Conservation (phyloP, 2,329 filamentous ascomycete genomes). For the Aspergillus fructus region DNA sequence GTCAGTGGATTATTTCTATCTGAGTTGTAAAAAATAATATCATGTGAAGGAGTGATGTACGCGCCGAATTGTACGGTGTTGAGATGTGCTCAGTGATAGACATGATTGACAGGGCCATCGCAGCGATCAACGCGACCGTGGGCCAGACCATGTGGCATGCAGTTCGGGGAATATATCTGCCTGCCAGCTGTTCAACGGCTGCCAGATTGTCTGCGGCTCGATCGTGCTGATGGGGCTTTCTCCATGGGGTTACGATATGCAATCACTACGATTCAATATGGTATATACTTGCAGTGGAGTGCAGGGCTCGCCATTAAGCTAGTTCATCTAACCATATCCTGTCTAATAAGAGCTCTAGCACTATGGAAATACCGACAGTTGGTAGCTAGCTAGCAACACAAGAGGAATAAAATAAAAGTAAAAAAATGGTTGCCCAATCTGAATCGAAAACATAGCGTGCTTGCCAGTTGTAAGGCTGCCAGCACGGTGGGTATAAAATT, state of each 20-base stretch:
- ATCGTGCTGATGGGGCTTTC: not conserved
- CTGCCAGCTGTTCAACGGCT: not conserved
- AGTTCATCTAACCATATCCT: not conserved
- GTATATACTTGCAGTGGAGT: too few species aligned
- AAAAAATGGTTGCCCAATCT: not conserved
- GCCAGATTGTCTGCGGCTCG: not conserved
- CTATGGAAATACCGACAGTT: not conserved
- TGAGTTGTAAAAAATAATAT: too few species aligned
- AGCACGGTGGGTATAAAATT: slow-evolving; percentile 39
- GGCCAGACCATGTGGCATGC: not conserved
- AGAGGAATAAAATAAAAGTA: not conserved
- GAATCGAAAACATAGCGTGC: not conserved
- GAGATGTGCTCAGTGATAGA: too few species aligned
- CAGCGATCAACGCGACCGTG: too few species aligned
- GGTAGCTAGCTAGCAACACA: not conserved
- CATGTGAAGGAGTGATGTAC: too few species aligned
- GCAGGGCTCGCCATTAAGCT: not conserved
- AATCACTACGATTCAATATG: not conserved
- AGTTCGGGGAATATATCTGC: not conserved
- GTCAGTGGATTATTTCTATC: too few species aligned
- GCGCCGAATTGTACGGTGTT: too few species aligned
- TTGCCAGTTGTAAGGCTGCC: slow-evolving; percentile 36
- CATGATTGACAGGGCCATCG: not conserved
- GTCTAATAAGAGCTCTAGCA: not conserved
- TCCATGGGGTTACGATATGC: not conserved